Evolutionary conservation across 192 early-diverging fungal species (phyloP).

Genomic region (Coemansia sp.): DNA sequence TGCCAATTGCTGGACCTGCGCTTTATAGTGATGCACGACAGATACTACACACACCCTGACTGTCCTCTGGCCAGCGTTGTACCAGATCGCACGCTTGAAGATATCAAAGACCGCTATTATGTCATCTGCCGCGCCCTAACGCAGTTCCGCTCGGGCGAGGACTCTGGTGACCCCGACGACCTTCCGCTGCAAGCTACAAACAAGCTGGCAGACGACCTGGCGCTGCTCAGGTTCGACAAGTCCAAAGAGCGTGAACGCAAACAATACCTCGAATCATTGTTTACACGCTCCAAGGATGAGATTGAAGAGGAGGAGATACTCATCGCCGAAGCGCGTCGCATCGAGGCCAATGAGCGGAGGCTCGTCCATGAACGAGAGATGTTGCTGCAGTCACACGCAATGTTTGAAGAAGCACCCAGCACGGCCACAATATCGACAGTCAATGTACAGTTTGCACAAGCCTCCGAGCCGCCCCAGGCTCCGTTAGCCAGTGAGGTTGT

Average conservation of each 20-base stretch:
- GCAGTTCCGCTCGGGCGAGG: slow-evolving; percentile 53
- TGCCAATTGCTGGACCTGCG: slow-evolving; percentile 76
- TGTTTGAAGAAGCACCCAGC: slow-evolving; percentile 44
- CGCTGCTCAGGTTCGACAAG: slow-evolving; percentile 55
- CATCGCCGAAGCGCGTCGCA: slow-evolving; percentile 72
- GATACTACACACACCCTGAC: slow-evolving; percentile 60
- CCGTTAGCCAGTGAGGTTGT: slow-evolving; percentile 2
- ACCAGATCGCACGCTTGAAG: slow-evolving; percentile 54
- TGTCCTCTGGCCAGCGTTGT: slow-evolving; percentile 13
- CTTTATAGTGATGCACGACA: slow-evolving; percentile 83
- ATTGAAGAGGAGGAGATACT: slow-evolving; percentile 86
- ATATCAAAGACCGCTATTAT: slow-evolving; percentile 89
- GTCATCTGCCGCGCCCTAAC: slow-evolving; percentile 65
- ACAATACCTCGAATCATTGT: slow-evolving; percentile 70
- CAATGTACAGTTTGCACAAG: slow-evolving; percentile 51
- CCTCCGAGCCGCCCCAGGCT: slow-evolving; percentile 18
- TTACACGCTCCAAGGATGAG: slow-evolving; percentile 72
- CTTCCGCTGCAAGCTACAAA: slow-evolving; percentile 49
- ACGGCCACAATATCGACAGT: slow-evolving; percentile 19
- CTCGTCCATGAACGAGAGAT: slow-evolving; percentile 78
- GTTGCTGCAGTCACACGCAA: slow-evolving; percentile 61
- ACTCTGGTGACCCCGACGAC: slow-evolving; percentile 40
- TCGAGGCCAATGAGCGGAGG: slow-evolving; percentile 79
- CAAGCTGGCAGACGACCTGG: slow-evolving; percentile 50
- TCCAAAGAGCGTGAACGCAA: slow-evolving; percentile 80